phyloP scores from a whole-genome alignment of 2,329 filamentous ascomycete species.

The Stagonosporopsis rhizophila region DNA sequence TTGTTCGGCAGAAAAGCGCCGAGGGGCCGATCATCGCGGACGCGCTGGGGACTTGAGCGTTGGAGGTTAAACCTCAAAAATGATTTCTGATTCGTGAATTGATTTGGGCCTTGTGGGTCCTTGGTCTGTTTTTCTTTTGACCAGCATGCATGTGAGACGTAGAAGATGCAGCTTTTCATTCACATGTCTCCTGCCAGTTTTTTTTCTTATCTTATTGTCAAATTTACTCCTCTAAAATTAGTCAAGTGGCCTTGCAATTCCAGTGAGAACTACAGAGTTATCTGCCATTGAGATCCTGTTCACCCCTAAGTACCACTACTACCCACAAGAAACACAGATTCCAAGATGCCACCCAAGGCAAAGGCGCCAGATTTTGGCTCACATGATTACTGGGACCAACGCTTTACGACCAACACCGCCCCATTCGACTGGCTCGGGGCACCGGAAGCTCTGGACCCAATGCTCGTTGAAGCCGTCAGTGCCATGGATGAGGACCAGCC shows the following conservation, averaged over 20 bases:
- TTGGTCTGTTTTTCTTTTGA: not conserved
- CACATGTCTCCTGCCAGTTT: not conserved
- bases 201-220: not conserved
- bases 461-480: slow-evolving; percentile 34
- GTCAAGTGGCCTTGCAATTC: not conserved
- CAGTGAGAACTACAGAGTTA: no score
- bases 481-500: slow-evolving; percentile 21
- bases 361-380: slow-evolving; percentile 44
- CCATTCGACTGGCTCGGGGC: slow-evolving; percentile 51
- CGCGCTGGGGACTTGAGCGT: not conserved
- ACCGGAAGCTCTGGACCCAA: slow-evolving; percentile 39
- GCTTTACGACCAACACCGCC: slow-evolving; percentile 43
- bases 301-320: not conserved
- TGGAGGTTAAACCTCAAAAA: not conserved
- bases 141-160: not conserved
- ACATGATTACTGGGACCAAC: slow-evolving; percentile 48
- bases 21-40: slow-evolving; percentile 6
- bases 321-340: not conserved
- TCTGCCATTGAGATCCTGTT: not conserved
- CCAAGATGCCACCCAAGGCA: slow-evolving; percentile 9
- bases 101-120: slow-evolving; percentile 4
- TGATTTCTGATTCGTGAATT: slow-evolving; percentile 2
- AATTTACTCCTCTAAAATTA: not conserved
- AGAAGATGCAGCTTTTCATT: not conserved
- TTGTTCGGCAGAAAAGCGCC: slow-evolving; percentile 8